Evolutionary conservation across 2,329 filamentous ascomycete species (phyloP).

Genomic region (Pezicula rhizophila): DNA sequence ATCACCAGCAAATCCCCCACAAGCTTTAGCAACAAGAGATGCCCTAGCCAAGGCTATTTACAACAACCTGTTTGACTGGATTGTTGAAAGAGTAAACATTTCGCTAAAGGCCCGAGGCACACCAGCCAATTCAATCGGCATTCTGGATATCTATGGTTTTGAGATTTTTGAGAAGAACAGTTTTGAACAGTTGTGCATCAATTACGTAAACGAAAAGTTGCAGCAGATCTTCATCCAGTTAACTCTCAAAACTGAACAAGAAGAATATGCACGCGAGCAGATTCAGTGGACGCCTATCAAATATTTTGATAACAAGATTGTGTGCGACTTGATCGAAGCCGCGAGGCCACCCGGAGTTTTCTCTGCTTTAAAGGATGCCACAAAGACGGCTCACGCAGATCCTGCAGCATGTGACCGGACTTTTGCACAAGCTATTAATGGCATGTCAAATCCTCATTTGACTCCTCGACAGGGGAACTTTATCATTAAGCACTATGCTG

Average conservation of each 20-base stretch:
- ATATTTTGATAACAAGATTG: constrained; percentile 99
- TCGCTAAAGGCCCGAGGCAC: constrained; percentile 74
- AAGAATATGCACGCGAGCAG: constrained; percentile 92
- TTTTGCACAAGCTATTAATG: constrained; percentile 88
- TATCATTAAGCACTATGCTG: constrained; percentile 97
- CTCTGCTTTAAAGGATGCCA: constrained; percentile 93
- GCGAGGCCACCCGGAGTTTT: constrained; percentile 86
- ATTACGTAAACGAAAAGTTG: constrained; percentile 98
- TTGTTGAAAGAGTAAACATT: constrained; percentile 84
- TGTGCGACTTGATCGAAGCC: constrained; percentile 94
- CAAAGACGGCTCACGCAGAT: constrained; percentile 96
- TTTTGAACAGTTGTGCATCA: constrained; percentile 98
- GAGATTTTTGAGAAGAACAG: constrained; percentile 99
- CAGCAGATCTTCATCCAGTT: constrained; percentile 99
- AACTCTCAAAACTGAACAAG: constrained; percentile 92
- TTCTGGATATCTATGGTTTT: constrained; percentile 98
- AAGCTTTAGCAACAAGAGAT: constrained; percentile 82
- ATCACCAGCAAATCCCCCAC: constrained; percentile 77
- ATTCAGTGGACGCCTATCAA: constrained; percentile 99
- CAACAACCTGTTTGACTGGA: constrained; percentile 97
- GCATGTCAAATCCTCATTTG: constrained; percentile 86
- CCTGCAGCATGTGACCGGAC: constrained; percentile 90
- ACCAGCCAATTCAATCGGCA: constrained; percentile 82
- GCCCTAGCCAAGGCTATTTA: constrained; percentile 94
- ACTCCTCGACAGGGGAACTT: constrained; percentile 91